Evolutionary conservation across 495 filamentous ascomycete species (phyloP).

Genomic region (Hypoxylon trugodes): DNA sequence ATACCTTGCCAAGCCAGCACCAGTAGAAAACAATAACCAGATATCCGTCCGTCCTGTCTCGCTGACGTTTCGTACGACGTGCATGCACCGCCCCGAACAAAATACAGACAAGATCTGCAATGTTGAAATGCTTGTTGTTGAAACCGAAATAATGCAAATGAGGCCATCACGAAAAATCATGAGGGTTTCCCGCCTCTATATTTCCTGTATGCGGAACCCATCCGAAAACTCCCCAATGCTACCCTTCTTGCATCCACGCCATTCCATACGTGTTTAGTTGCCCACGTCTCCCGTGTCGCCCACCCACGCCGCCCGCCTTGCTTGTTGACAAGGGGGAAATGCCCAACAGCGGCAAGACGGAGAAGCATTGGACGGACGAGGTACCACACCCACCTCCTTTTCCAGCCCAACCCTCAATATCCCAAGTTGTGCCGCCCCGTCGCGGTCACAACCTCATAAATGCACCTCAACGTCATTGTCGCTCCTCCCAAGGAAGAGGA

Average conservation of each 20-base stretch:
- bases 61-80: constrained; percentile 12
- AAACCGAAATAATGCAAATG: constrained; percentile 38
- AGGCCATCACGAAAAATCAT: constrained; percentile 32
- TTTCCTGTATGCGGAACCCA: constrained; percentile 28
- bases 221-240: constrained; percentile 33
- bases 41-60: constrained; percentile 14
- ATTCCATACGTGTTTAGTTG: constrained; percentile 12
- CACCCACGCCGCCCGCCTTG: constrained; percentile 2
- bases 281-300: constrained; percentile 18
- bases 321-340: constrained; percentile 6
- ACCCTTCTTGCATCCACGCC: constrained; percentile 25
- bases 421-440: background rate
- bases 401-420: background rate
- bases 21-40: background rate
- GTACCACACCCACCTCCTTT: constrained; percentile 8
- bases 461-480: constrained; percentile 33
- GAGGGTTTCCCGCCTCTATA: constrained; percentile 10
- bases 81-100: background rate
- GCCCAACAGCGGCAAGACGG: constrained; percentile 9
- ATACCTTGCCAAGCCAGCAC: constrained; percentile 2
- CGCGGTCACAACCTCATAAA: constrained; percentile 12
- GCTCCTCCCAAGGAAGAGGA: constrained; percentile 79
- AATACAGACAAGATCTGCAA: constrained; percentile 27
- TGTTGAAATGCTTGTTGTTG: constrained; percentile 38
- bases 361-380: background rate